Evolutionary conservation across 2,329 filamentous ascomycete genomes (phyloP).

Genomic region (Hymenoscyphus fraxineus): DNA sequence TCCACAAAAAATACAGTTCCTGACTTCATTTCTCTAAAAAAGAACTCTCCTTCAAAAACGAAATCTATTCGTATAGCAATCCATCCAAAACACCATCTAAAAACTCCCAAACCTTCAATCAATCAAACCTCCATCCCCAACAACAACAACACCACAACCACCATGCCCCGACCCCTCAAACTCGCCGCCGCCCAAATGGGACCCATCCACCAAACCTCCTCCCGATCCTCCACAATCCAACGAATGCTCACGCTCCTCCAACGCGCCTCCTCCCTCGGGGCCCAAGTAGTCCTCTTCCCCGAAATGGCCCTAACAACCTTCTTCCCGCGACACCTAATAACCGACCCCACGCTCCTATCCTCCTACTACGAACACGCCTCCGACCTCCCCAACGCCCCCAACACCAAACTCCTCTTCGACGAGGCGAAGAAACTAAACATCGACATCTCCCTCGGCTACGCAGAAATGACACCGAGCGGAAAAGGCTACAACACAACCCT

Average conservation of each 20-base stretch:
- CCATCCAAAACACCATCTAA: no score
- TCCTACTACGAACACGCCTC: slow-evolving; percentile 48
- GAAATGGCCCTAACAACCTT: slow-evolving; percentile 55
- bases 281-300: slow-evolving; percentile 49
- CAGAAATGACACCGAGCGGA: slow-evolving; percentile 44
- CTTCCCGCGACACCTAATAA: slow-evolving; percentile 50
- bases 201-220: slow-evolving; percentile 41
- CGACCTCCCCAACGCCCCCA: slow-evolving; percentile 40
- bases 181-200: slow-evolving; percentile 55
- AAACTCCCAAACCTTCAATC: neutral
- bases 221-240: slow-evolving; percentile 41
- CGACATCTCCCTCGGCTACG: slow-evolving; percentile 52
- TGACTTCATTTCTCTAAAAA: neutral
- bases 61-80: no score
- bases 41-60: no score
- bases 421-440: slow-evolving; percentile 44
- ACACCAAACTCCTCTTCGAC: slow-evolving; percentile 47
- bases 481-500: slow-evolving; percentile 48
- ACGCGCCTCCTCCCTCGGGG: slow-evolving; percentile 42
- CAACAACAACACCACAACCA: slow-evolving; percentile 2
- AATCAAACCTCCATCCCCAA: neutral
- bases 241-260: slow-evolving; percentile 49
- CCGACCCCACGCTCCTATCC: slow-evolving; percentile 43
- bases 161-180: slow-evolving; percentile 40
- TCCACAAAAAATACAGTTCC: neutral